phyloP scores from a whole-genome alignment of 108 stramenopile species.

The Nitzschia palea region DNA sequence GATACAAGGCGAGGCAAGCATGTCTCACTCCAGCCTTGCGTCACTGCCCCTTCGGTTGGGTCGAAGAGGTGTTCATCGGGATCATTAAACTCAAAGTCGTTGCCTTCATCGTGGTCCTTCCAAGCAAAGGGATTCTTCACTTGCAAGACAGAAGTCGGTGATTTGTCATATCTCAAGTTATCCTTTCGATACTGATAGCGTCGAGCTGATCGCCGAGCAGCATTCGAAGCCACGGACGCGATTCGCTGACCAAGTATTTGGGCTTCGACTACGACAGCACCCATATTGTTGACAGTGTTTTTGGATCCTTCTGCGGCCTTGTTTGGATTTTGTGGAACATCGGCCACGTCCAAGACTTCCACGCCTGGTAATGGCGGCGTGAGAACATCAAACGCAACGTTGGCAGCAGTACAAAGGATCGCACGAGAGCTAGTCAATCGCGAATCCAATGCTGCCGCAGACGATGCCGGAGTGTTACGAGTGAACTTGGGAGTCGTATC shows the following conservation, averaged over 20 bases:
- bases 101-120: conserved; percentile 24
- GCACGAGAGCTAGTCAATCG: conserved; percentile 56
- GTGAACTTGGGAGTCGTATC: conserved; percentile 42
- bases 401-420: conserved; percentile 68
- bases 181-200: conserved; percentile 61
- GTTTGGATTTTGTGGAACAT: conserved; percentile 60
- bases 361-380: conserved; percentile 45
- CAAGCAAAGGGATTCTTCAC: conserved; percentile 38
- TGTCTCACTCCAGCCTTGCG: conserved; percentile 47
- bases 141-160: not conserved
- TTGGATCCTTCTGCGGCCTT: conserved; percentile 7
- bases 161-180: conserved; percentile 20
- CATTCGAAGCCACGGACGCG: conserved; percentile 44
- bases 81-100: conserved; percentile 14
- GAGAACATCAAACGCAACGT: conserved; percentile 52
- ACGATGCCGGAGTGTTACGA: conserved; percentile 53
- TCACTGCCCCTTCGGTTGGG: conserved; percentile 29
- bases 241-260: conserved; percentile 56
- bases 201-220: conserved; percentile 46
- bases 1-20: conserved; percentile 65
- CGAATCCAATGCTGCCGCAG: conserved; percentile 52
- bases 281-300: conserved; percentile 51
- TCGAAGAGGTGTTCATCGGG: conserved; percentile 16
- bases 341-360: conserved; percentile 36
- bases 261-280: conserved; percentile 60